Base-by-base conservation (phyloP, 257 asterid genomes). In the Misopates orontium region DNA sequence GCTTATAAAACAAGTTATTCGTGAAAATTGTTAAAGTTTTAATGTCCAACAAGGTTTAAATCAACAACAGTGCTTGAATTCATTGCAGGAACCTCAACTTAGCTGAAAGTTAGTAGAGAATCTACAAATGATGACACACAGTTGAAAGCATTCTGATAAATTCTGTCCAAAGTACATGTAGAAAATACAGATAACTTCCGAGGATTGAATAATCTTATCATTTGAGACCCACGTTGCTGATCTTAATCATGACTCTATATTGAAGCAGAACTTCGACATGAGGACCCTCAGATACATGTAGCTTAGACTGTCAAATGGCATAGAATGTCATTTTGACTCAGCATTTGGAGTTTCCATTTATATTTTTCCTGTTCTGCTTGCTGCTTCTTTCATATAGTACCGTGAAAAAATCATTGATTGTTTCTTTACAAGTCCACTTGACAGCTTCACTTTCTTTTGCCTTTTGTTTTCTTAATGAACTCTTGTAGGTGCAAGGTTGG, bases 401-500 rank as follows among this genome's bases (percentile, higher is more conserved):
- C 25, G 11, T 42, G 56, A 6, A 4, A 20, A 64, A 24, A 32
- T 28, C 32, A 10, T 11, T 64, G 50, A 32, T 50, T 10, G 7
- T n/a, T 19, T 61, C 41, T 58, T 31, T 40, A 8, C 39, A 10
- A 52, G 53, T 23, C 53, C 67, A 18, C 31, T 42, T 61, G 42
- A 49, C 42, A 36, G 55, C 45, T 74, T 70, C 36, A 49, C 52
- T 71, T 69, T 60, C 60, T 68, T 66, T 55, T 40, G 57, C 44
- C 22, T 62, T 67, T 59, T 72, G 49, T 51, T n/a, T n/a, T n/a
- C n/a, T n/a, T 12, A 39, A 72, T 55, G 36, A 31, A 28, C 52
- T 57, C 16, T 62, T 31, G 15, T 74, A 93, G 99, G 99, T 93
- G 77, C 96, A 86, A 84, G 85, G 99, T 69, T 93, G 99, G 99